Percentiles rank a stretch among this genome's conserved stretches.
Evolutionary conservation across 1,284 basidiomycete species (phyloP).

Genomic region (Ustilago loliicola): DNA sequence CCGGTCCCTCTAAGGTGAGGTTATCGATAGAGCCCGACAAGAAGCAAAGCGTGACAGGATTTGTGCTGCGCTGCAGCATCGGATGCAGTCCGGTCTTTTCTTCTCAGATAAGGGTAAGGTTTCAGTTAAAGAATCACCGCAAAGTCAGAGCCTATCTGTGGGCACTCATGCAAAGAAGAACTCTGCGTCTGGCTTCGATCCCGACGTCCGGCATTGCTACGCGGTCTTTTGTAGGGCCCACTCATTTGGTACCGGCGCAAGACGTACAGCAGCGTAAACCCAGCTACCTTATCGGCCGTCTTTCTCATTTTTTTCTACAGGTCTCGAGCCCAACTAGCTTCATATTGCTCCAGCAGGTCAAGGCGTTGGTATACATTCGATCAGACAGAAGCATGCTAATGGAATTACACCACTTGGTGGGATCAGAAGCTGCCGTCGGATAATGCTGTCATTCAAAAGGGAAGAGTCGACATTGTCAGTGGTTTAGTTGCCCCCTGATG

Average conservation of each 20-base stretch:
- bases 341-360: not conserved
- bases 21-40: too few species aligned
- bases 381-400: not conserved
- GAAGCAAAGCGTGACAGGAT: too few species aligned
- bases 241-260: not conserved
- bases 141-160: not conserved
- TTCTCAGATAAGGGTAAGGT: not conserved
- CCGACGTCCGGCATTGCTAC: not conserved
- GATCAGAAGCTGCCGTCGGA: constrained; percentile 44
- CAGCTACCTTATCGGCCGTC: not conserved
- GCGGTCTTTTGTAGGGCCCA: not conserved
- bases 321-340: not conserved
- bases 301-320: too few species aligned
- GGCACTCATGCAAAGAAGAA: not conserved
- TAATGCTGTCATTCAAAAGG: constrained; percentile 15
- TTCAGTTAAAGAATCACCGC: not conserved
- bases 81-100: too few species aligned
- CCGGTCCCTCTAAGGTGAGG: too few species aligned
- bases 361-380: not conserved
- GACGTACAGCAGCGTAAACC: not conserved
- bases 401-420: not conserved
- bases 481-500: too few species aligned
- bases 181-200: not conserved
- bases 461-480: not conserved
- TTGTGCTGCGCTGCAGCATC: too few species aligned